Evolutionary conservation across 805 yeast genomes (phyloP), one percentile per base, ranked within the genome.

Genomic region (Saccharomycopsis fibuligera): DNA sequence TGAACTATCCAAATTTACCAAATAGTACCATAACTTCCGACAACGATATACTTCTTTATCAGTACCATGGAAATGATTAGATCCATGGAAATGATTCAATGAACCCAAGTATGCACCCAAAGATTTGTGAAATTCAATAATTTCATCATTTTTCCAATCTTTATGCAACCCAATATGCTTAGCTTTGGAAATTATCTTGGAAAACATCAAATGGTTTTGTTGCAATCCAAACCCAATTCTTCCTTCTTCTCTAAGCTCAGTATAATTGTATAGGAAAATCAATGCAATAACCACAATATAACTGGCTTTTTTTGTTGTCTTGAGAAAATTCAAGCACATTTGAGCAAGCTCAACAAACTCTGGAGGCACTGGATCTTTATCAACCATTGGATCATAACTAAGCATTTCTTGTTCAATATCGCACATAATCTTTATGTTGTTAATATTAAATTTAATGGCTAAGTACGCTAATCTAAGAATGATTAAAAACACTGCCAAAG

Each of bases 21-120:
- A 39, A 37, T 42, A 50, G 24, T 50, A 40, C 51, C 51, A 50
- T 14, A 47, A 25, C 23, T 50, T 50, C 5, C 50, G 51, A 25
- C 36, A 22, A 6, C 31, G 25, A 29, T 50, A 47, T 9, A 50
- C 39, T 19, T 50, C 54, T 14, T 21, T 10, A 16, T 45, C 35
- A 8, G n/a, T 17, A 8, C 50, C 53, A 5, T 19, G 5, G 21
- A 45, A 45, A 21, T 49, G 50, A 16, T 45, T 29, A 8, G n/a
- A 8, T 5, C 50, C 53, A 5, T 19, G 5, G 21, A 45, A 45
- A 21, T 49, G 50, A 19, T 21, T 43, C 14, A 9, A 10, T 14
- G 21, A 41, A 41, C 23, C 9, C 17, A 35, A 23, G 14, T 17
- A 10, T n/a, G 27, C 29, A 4, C 24, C 36, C 43, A 37, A 23